Evolutionary conservation across 768 basidiomycete genomes (phyloP).

Genomic region (Psilocybe cubensis): DNA sequence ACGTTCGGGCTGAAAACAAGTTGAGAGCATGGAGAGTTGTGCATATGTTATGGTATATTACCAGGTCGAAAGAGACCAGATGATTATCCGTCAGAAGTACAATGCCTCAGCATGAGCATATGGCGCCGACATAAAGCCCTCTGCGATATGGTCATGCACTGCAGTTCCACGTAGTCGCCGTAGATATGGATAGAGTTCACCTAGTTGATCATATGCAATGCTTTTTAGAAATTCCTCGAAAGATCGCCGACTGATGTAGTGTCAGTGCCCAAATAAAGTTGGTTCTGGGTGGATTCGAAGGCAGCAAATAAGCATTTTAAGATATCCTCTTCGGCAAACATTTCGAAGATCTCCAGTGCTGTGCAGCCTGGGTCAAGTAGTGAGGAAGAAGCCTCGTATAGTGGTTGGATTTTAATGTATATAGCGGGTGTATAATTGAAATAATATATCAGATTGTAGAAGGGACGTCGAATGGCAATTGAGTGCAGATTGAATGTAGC

Average conservation of each 20-base stretch:
- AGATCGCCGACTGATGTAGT: background rate
- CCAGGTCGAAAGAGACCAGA: too few relatives aligned
- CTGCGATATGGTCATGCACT: background rate
- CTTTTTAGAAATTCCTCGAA: background rate
- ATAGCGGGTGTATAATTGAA: background rate
- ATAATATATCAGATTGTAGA: background rate
- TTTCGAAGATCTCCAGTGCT: too few relatives aligned
- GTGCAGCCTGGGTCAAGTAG: background rate
- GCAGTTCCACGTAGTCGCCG: background rate
- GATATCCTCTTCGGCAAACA: too few relatives aligned
- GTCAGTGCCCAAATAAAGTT: too few relatives aligned
- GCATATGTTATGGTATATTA: background rate
- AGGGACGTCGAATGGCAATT: background rate
- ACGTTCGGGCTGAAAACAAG: background rate
- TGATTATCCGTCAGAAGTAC: background rate
- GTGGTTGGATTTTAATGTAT: background rate
- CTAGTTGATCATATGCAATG: too few relatives aligned
- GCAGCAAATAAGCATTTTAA: too few relatives aligned
- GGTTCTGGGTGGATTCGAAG: too few relatives aligned
- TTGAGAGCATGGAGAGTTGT: background rate
- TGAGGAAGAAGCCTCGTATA: background rate
- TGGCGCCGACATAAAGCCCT: background rate
- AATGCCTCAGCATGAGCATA: background rate
- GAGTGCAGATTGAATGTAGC: background rate
- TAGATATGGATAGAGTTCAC: background rate